A percentile compares a stretch with the other conserved stretches of the same genome.
phyloP scores from a whole-genome alignment of 129 eudicot species.

The Arctium lappa region DNA sequence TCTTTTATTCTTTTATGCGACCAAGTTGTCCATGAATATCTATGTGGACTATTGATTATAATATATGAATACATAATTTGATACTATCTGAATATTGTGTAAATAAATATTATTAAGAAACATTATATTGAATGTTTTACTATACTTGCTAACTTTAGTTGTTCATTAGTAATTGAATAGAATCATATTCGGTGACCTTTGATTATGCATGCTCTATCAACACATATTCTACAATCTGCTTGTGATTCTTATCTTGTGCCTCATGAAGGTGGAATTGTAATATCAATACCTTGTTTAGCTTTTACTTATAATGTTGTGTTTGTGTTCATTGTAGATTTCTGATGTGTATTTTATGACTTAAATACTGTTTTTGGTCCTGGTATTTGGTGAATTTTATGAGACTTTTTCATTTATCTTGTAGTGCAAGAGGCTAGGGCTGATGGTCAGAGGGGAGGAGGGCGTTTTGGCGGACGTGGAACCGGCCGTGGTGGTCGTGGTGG shows the following conservation, averaged over 20 bases:
- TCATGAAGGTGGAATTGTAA: neutral
- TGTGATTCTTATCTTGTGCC: neutral
- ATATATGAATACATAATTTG: neutral
- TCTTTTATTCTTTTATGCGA: neutral
- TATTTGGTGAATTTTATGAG: neutral
- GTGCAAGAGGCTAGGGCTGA: slow-evolving; percentile 68
- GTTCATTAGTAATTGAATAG: neutral
- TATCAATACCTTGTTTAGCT: neutral
- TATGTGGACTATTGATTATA: too few relatives aligned
- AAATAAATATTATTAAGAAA: too few relatives aligned
- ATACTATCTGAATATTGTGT: neutral
- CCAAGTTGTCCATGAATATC: neutral
- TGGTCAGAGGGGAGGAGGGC: slow-evolving; percentile 58
- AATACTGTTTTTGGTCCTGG: neutral
- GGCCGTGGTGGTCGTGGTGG: slow-evolving; percentile 57
- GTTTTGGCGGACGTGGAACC: slow-evolving; percentile 45
- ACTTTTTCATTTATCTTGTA: neutral
- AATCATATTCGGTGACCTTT: neutral
- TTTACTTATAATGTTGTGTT: neutral
- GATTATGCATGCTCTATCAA: too few relatives aligned
- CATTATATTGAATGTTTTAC: neutral
- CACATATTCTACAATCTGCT: neutral
- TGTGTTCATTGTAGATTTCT: neutral
- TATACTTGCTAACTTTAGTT: too few relatives aligned
- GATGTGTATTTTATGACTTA: neutral